Percentiles rank a stretch among this genome's conserved stretches.
These are phyloP conservation scores for Vaccinium darrowii DNA, from an alignment of 148 eudicot genomes.

Conservation along the genomic window DNA sequence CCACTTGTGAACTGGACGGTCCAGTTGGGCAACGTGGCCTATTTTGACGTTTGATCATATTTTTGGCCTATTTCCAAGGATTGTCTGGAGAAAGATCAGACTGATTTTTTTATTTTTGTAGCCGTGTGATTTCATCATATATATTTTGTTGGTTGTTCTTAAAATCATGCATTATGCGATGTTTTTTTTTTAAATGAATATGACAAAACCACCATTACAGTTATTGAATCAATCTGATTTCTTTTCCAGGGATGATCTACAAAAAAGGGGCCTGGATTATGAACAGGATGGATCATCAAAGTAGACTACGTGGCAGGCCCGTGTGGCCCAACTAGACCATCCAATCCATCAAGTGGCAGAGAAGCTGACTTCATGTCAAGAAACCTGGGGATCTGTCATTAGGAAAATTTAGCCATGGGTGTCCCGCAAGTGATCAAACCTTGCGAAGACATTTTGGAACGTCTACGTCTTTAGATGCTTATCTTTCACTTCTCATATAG, in stretches of 20 bases:
- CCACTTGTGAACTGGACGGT: neutral
- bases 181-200: neutral
- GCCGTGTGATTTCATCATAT: neutral
- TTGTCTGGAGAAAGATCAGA: neutral
- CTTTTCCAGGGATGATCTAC: neutral
- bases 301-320: constrained; percentile 1
- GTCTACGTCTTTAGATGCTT: constrained; percentile 2
- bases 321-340: neutral
- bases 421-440: neutral
- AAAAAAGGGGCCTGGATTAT: neutral
- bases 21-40: neutral
- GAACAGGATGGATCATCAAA: neutral
- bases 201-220: neutral
- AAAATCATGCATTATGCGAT: neutral
- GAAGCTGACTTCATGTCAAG: neutral
- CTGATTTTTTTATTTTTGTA: neutral
- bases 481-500: constrained; percentile 5
- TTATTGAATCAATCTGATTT: neutral
- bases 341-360: neutral
- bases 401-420: neutral
- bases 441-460: neutral
- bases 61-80: neutral
- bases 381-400: neutral
- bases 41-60: neutral
- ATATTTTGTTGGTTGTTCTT: neutral